These are phyloP conservation scores for Aspergillus baeticus DNA, from an alignment of 495 filamentous ascomycete genomes.

Conservation along the genomic window DNA sequence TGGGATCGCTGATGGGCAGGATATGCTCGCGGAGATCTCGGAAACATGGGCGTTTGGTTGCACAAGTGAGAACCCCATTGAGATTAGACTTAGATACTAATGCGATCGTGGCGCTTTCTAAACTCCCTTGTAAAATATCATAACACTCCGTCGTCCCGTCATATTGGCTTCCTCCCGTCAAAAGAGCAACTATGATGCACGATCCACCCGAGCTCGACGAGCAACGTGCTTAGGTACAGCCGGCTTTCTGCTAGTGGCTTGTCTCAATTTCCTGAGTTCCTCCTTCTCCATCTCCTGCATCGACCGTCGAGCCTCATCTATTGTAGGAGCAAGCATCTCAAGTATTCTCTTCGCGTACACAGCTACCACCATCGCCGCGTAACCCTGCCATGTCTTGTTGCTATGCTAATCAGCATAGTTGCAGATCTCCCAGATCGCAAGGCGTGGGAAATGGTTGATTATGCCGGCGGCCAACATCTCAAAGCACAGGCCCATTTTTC, in stretches of 20 bases:
- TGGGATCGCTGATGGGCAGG: slow-evolving; percentile 84
- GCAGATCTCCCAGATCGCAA: slow-evolving; percentile 24
- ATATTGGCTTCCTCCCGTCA: too few relatives aligned
- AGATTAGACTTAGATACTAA: slow-evolving; percentile 44
- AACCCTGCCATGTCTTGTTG: slow-evolving; percentile 25
- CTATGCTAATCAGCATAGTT: slow-evolving; percentile 28
- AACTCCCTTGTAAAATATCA: too few relatives aligned
- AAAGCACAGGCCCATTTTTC: slow-evolving; percentile 17
- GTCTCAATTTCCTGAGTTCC: too few relatives aligned
- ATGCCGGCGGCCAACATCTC: slow-evolving; percentile 34
- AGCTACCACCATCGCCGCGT: slow-evolving; percentile 24
- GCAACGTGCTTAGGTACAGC: too few relatives aligned
- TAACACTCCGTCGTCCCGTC: too few relatives aligned
- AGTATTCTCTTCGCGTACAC: slow-evolving; percentile 11
- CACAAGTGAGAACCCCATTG: slow-evolving; percentile 19
- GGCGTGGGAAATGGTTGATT: slow-evolving; percentile 14
- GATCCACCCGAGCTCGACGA: too few relatives aligned
- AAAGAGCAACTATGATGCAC: too few relatives aligned
- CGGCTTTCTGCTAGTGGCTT: too few relatives aligned
- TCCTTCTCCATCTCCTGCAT: too few relatives aligned
- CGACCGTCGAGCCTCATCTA: not conserved
- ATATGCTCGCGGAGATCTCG: slow-evolving; percentile 70
- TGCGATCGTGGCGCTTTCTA: not conserved
- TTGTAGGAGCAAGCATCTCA: not conserved
- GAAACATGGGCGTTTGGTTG: slow-evolving; percentile 28